Conservation (phyloP, 2,329 filamentous ascomycete species). For the Aspergillus texensis region DNA sequence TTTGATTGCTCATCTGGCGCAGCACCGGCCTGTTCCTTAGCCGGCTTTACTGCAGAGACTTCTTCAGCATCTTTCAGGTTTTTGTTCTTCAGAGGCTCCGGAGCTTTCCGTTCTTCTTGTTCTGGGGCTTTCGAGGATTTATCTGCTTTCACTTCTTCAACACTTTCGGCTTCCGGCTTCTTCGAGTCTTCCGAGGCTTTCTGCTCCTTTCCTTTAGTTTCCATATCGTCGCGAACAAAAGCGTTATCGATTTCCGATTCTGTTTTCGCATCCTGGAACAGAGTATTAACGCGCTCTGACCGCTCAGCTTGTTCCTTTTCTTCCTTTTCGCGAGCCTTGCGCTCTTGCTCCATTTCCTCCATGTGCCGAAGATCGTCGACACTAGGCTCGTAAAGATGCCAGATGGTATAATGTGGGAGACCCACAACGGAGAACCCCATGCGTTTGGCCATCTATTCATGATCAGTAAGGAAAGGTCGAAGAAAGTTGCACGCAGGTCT, state of each 20-base stretch:
- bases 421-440: slow-evolving; percentile 97
- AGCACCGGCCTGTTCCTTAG: slow-evolving; percentile 16
- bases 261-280: slow-evolving; percentile 73
- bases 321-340: slow-evolving; percentile 75
- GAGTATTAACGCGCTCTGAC: slow-evolving; percentile 75
- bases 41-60: slow-evolving; percentile 25
- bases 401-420: slow-evolving; percentile 96
- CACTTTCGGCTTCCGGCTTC: slow-evolving; percentile 20
- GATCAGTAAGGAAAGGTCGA: slow-evolving; percentile 18
- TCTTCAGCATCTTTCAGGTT: slow-evolving; percentile 25
- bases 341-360: slow-evolving; percentile 96
- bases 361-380: slow-evolving; percentile 97
- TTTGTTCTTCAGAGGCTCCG: slow-evolving; percentile 11
- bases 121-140: slow-evolving; percentile 60
- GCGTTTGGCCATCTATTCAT: slow-evolving; percentile 82
- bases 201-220: slow-evolving; percentile 55
- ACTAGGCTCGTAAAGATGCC: slow-evolving; percentile 99
- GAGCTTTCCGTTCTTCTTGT: slow-evolving; percentile 41
- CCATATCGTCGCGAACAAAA: slow-evolving; percentile 69
- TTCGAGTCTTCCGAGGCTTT: slow-evolving; percentile 8
- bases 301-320: slow-evolving; percentile 73
- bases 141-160: slow-evolving; percentile 25
- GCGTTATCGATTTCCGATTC: slow-evolving; percentile 93
- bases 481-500: slow-evolving; percentile 19
- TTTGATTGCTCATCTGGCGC: slow-evolving; percentile 5